Conservation (phyloP, 2,329 filamentous ascomycete species). For the Sporothrix phasma region DNA sequence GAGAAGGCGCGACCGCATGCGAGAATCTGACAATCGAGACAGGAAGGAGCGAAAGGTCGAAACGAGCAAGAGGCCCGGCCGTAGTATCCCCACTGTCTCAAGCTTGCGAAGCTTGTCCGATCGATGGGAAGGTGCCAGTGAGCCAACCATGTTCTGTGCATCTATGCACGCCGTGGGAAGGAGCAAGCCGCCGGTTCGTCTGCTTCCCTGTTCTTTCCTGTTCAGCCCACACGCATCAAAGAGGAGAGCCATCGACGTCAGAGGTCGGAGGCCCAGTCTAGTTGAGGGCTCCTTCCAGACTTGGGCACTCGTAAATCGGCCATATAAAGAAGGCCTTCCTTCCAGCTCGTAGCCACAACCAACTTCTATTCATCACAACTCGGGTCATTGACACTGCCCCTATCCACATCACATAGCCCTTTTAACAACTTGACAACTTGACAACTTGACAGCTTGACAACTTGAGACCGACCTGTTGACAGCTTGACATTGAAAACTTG, state of each 20-base stretch:
- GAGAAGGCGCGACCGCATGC: neutral
- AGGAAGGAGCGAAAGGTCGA: neutral
- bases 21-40: too few species aligned
- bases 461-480: too few species aligned
- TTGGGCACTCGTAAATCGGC: neutral
- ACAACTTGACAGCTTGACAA: too few species aligned
- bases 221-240: neutral
- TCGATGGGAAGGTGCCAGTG: neutral
- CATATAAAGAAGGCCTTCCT: neutral
- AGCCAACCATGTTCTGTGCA: neutral
- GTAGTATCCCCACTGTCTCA: neutral
- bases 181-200: neutral
- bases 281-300: neutral
- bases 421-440: neutral
- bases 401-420: neutral
- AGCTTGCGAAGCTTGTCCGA: neutral
- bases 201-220: slow-evolving; percentile 1
- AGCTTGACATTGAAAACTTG: too few species aligned
- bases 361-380: neutral
- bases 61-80: neutral
- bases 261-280: neutral
- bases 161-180: neutral
- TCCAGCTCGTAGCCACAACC: neutral
- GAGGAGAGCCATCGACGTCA: slow-evolving; percentile 10
- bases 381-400: neutral